Base-by-base conservation (phyloP, 306 rosid species). In the Pyrus betulifolia region DNA sequence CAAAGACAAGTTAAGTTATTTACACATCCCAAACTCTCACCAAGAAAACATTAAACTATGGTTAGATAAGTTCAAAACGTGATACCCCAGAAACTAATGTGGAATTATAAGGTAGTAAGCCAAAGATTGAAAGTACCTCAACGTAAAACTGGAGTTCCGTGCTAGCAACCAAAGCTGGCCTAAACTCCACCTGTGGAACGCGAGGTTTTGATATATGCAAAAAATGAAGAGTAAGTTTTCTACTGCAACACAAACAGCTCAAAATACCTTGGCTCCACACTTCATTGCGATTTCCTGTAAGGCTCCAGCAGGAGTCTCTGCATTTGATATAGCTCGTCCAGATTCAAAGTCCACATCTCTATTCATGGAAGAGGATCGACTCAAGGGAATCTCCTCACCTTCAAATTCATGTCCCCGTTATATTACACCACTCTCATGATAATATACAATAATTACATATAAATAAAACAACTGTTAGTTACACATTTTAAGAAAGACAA, bases 251-350 rank as follows among this genome's bases (percentile, higher is more conserved):
- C 57, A 62, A 52, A 68, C 11, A 57, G 77, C 62, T 67, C 57
- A 55, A 71, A 80, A 77, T 84, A 92, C 99, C 93, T 87, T 96
- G 81, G 98, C 81, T 86, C 97, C 96, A 87, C 96, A 92, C 82
- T 92, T 92, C 87, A 84, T 75, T 67, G 98, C 99, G 83, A 96
- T 92, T 69, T 91, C 98, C 71, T 86, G 96, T 62, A 96, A 83
- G 61, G 81, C 97, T 79, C 78, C 84, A 72, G 77, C 81, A 67
- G 97, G 86, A 81, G 88, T 81, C 75, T 91, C 98, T 11, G 82
- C 85, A 68, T 85, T 83, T 77, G 82, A 72, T 69, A 78, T 76
- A 75, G 91, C 78, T 80, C 79, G 86, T 70, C 92, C 91, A 78
- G 92, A 72, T 80, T 96, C 99, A 79, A 85, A 74, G 70, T 88